phyloP scores from a whole-genome alignment of 768 basidiomycete species.

The Tylopilus plumbeoviolaceoides region DNA sequence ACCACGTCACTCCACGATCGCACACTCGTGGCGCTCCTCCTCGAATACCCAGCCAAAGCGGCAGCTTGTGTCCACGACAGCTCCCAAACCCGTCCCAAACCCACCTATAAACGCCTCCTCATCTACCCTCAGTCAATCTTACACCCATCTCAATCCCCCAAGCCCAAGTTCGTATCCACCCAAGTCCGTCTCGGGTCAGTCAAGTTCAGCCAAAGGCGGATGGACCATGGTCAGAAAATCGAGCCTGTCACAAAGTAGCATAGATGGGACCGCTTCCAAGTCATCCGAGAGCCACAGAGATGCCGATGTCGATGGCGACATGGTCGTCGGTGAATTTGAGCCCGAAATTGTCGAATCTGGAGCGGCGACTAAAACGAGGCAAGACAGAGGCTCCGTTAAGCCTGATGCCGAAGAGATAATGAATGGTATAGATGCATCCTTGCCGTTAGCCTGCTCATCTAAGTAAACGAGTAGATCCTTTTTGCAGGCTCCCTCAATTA shows the following conservation, averaged over 20 bases:
- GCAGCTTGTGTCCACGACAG: slow-evolving; percentile 32
- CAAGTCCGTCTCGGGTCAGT: slow-evolving; percentile 39
- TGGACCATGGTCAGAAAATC: slow-evolving; percentile 74
- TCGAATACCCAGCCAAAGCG: slow-evolving; percentile 21
- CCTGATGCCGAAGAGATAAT: slow-evolving; percentile 72
- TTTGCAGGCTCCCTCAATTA: slow-evolving; percentile 40
- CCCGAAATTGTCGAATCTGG: slow-evolving; percentile 41
- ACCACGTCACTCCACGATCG: slow-evolving; percentile 49
- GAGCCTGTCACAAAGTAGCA: slow-evolving; percentile 24
- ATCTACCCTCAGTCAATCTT: slow-evolving; percentile 72
- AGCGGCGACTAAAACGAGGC: slow-evolving; percentile 38
- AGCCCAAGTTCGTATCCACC: slow-evolving; percentile 74
- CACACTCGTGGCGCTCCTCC: slow-evolving; percentile 42
- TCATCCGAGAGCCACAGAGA: slow-evolving; percentile 37
- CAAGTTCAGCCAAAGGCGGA: slow-evolving; percentile 48
- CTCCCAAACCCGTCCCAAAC: slow-evolving; percentile 56
- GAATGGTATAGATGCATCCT: slow-evolving; percentile 48
- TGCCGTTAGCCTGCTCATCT: slow-evolving; percentile 22
- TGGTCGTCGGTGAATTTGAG: slow-evolving; percentile 76
- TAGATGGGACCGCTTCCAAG: slow-evolving; percentile 22
- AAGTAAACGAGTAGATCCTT: slow-evolving; percentile 48
- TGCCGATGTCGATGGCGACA: slow-evolving; percentile 68
- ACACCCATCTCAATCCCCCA: slow-evolving; percentile 74
- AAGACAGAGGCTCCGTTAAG: slow-evolving; percentile 49
- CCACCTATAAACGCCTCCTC: slow-evolving; percentile 49